Conservation (phyloP, 2,329 filamentous ascomycete species). For the Sporothrix brunneoviolacea region DNA sequence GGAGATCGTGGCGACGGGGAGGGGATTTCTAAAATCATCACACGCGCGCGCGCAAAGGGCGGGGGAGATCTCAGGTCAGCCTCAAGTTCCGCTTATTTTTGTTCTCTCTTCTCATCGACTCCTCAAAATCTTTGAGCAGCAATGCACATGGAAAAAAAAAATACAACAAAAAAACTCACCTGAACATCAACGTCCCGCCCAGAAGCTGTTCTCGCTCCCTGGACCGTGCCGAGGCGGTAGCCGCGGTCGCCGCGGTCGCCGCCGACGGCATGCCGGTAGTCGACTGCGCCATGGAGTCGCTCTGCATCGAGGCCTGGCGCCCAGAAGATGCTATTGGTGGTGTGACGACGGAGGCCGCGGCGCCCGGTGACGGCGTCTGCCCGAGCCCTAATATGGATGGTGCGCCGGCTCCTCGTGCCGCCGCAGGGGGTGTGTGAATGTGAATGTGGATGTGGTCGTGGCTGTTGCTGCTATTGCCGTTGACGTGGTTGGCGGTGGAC, state of each 20-base stretch:
- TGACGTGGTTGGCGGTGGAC: neutral
- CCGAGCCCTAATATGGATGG: neutral
- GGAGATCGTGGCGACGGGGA: constrained; percentile 15
- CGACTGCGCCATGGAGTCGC: neutral
- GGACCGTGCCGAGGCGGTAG: neutral
- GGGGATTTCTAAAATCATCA: constrained; percentile 11
- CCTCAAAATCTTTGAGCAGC: too few species aligned
- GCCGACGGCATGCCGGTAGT: neutral
- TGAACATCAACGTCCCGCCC: constrained; percentile 12
- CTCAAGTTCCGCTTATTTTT: neutral
- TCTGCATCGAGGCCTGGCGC: neutral
- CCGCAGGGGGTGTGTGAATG: too few species aligned
- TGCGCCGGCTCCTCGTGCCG: too few species aligned
- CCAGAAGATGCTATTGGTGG: neutral
- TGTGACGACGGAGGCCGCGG: neutral
- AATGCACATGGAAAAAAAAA: too few species aligned
- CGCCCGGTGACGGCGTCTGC: neutral
- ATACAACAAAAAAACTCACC: constrained; percentile 11
- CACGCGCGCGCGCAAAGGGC: too few species aligned
- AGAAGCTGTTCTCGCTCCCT: constrained; percentile 12
- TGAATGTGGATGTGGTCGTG: too few species aligned
- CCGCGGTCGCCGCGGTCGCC: neutral
- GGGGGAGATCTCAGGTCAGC: too few species aligned
- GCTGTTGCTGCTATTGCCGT: neutral
- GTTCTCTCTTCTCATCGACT: too few species aligned